These are phyloP conservation scores for Ophiostoma australiae DNA, from an alignment of 2,329 filamentous ascomycete genomes.

Conservation along the genomic window DNA sequence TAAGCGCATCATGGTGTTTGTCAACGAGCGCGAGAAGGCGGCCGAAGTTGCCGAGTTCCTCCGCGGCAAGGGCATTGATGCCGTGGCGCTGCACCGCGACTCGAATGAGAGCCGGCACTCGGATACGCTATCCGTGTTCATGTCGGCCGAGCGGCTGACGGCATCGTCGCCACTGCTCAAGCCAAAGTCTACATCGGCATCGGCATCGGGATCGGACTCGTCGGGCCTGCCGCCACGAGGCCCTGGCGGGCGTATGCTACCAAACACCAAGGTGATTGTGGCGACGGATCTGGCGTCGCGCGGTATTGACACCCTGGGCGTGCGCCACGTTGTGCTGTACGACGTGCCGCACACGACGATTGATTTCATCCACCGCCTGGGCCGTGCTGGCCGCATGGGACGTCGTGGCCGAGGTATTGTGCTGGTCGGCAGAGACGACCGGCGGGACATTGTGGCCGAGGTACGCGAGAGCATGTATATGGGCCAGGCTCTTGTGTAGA, in stretches of 20 bases:
- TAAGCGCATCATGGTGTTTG: slow-evolving; percentile 60
- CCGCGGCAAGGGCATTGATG: slow-evolving; percentile 78
- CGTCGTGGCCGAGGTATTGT: slow-evolving; percentile 84
- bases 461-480: slow-evolving; percentile 86
- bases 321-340: slow-evolving; percentile 87
- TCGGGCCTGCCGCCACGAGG: slow-evolving; percentile 7
- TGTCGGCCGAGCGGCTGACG: slow-evolving; percentile 42
- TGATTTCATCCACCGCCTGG: slow-evolving; percentile 95
- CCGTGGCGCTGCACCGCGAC: slow-evolving; percentile 78
- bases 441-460: slow-evolving; percentile 84
- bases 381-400: slow-evolving; percentile 88
- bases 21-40: slow-evolving; percentile 42
- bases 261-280: slow-evolving; percentile 84
- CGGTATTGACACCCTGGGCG: slow-evolving; percentile 89
- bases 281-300: slow-evolving; percentile 89
- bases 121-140: slow-evolving; percentile 74
- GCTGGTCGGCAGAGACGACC: slow-evolving; percentile 80
- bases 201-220: not conserved
- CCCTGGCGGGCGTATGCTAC: slow-evolving; percentile 48
- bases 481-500: slow-evolving; percentile 70
- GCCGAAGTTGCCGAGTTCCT: slow-evolving; percentile 76
- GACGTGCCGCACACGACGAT: slow-evolving; percentile 98
- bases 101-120: slow-evolving; percentile 71
- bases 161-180: slow-evolving; percentile 20
- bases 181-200: not conserved